Percentiles rank a stretch among this genome's conserved stretches.
These are phyloP conservation scores for Tolypocladium paradoxum DNA, from an alignment of 2,329 filamentous ascomycete species.

Conservation along the genomic window DNA sequence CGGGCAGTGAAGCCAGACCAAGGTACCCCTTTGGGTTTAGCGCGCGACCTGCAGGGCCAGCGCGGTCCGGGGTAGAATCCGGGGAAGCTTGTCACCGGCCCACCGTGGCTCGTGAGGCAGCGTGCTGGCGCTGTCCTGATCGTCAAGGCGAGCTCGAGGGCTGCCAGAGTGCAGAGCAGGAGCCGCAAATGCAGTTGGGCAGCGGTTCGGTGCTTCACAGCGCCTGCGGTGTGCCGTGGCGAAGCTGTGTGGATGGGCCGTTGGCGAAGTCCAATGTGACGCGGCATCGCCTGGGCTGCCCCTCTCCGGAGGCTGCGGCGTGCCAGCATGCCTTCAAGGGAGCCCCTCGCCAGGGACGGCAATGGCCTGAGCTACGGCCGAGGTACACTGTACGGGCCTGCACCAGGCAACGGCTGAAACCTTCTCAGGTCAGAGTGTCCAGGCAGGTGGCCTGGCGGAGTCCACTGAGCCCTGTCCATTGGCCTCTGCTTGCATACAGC, in stretches of 20 bases:
- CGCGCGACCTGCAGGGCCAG: conserved; percentile 6
- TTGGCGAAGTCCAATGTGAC: neutral
- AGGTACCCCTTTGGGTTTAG: neutral
- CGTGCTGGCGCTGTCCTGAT: neutral
- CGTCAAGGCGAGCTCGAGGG: neutral
- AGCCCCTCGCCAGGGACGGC: neutral
- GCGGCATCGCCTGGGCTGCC: neutral
- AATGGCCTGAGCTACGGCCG: no score
- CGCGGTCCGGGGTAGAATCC: conserved; percentile 13
- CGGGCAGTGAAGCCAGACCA: neutral
- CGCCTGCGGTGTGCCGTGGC: neutral
- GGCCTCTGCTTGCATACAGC: neutral
- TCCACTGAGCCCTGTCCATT: neutral
- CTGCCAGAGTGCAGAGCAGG: neutral
- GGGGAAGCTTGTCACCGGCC: conserved; percentile 13
- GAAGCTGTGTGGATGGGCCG: conserved; percentile 2
- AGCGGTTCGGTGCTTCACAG: neutral
- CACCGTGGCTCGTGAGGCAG: conserved; percentile 1
- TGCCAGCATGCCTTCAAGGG: neutral
- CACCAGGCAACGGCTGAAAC: neutral
- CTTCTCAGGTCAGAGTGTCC: neutral
- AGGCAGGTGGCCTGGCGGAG: neutral
- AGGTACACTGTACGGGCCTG: no score
- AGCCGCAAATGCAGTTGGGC: neutral
- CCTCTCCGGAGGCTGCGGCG: conserved; percentile 13